Evolutionary conservation across 129 eudicot genomes (phyloP).

Genomic region (Logfia minima): DNA sequence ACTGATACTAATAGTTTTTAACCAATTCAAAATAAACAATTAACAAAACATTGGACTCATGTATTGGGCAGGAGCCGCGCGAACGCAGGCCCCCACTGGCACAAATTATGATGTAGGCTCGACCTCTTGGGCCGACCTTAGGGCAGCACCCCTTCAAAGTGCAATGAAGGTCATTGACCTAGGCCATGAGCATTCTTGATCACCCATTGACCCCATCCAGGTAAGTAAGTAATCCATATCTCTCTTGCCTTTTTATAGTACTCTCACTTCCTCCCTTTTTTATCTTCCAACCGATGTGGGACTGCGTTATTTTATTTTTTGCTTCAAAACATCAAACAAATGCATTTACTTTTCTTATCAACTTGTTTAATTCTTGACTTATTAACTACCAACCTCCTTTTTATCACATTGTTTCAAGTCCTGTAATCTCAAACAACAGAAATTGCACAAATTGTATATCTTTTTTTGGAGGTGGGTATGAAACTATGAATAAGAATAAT

Average conservation of each 20-base stretch:
- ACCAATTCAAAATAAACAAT: neutral
- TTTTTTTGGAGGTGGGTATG: too few species aligned
- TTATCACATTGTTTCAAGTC: neutral
- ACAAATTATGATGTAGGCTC: constrained; percentile 59
- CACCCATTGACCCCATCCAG: constrained; percentile 49
- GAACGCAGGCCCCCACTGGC: constrained; percentile 54
- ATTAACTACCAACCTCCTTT: neutral
- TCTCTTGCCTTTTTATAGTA: constrained; percentile 18
- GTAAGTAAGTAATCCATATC: constrained; percentile 8
- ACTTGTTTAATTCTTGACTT: too few species aligned
- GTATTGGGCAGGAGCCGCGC: constrained; percentile 43
- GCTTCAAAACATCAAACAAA: neutral
- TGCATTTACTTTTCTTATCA: neutral
- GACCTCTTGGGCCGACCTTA: constrained; percentile 44
- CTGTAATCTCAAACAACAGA: neutral
- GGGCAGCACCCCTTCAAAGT: constrained; percentile 27
- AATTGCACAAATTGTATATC: neutral
- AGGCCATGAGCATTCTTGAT: constrained; percentile 38
- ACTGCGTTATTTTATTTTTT: neutral
- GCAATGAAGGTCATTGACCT: constrained; percentile 43
- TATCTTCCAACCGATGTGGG: constrained; percentile 18
- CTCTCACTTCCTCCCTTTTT: neutral
- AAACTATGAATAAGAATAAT: too few species aligned
- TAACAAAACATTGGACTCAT: neutral
- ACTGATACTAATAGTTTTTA: too few species aligned